A percentile compares a stretch with the other conserved stretches of the same genome.
phyloP scores from a whole-genome alignment of 352 stramenopile genomes.

The Phytopythium boreale region DNA sequence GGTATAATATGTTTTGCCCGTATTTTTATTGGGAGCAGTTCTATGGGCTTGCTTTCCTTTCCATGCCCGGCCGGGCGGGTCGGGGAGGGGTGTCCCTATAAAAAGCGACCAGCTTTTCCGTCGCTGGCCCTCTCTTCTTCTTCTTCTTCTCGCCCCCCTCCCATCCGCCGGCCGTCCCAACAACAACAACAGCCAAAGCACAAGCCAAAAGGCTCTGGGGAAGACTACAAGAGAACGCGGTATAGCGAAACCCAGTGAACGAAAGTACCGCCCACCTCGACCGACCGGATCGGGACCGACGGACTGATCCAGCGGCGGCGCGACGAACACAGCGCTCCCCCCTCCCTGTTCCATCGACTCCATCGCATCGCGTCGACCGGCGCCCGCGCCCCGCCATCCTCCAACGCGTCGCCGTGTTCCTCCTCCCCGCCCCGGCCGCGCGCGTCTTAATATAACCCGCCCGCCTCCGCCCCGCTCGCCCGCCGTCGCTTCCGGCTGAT shows the following conservation, averaged over 20 bases:
- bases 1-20: no score
- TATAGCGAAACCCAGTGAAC: background rate
- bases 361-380: background rate
- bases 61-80: background rate
- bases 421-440: background rate
- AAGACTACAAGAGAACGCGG: background rate
- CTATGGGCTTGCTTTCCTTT: no score
- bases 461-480: background rate
- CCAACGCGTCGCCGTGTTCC: background rate
- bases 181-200: constrained; percentile 1
- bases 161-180: background rate
- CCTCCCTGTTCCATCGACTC: background rate
- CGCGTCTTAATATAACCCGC: constrained; percentile 2
- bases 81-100: background rate
- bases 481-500: constrained; percentile 2
- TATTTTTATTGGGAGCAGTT: background rate
- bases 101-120: background rate
- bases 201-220: constrained; percentile 7
- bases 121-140: background rate
- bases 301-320: background rate
- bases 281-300: background rate
- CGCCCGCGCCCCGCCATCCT: background rate
- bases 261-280: background rate
- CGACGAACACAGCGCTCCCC: background rate
- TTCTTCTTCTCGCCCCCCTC: background rate